Evolutionary conservation across 2,329 filamentous ascomycete genomes (phyloP).

Genomic region (Fusarium agapanthi): DNA sequence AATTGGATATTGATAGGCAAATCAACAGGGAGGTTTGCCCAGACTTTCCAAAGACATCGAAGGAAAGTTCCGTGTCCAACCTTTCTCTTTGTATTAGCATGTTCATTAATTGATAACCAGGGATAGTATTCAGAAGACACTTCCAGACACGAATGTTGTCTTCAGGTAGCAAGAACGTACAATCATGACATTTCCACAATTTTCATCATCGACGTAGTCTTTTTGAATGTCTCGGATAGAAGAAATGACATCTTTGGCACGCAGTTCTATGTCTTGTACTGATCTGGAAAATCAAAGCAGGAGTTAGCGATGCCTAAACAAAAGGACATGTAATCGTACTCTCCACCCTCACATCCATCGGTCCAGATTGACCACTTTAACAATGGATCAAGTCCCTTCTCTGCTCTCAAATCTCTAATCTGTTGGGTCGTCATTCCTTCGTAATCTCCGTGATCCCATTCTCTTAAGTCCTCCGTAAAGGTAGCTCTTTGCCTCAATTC

Average conservation of each 20-base stretch:
- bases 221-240: not conserved
- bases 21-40: not conserved
- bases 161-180: not conserved
- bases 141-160: not conserved
- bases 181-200: not conserved
- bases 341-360: not conserved
- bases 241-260: not conserved
- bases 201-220: not conserved
- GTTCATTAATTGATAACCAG: rapidly evolving
- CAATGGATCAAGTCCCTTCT: not conserved
- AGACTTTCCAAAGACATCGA: not conserved
- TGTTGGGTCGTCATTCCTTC: not conserved
- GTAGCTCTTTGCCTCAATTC: not conserved
- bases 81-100: not conserved
- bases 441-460: not conserved
- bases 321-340: not conserved
- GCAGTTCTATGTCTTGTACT: not conserved
- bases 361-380: not conserved
- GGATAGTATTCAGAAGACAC: not conserved
- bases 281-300: not conserved
- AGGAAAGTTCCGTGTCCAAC: not conserved
- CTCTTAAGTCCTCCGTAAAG: not conserved
- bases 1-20: not conserved
- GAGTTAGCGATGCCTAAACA: not conserved
- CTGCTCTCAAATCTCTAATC: not conserved